These are phyloP conservation scores for Zea mays DNA, from an alignment of 176 grass and related monocot genomes.

Conservation along the genomic window DNA sequence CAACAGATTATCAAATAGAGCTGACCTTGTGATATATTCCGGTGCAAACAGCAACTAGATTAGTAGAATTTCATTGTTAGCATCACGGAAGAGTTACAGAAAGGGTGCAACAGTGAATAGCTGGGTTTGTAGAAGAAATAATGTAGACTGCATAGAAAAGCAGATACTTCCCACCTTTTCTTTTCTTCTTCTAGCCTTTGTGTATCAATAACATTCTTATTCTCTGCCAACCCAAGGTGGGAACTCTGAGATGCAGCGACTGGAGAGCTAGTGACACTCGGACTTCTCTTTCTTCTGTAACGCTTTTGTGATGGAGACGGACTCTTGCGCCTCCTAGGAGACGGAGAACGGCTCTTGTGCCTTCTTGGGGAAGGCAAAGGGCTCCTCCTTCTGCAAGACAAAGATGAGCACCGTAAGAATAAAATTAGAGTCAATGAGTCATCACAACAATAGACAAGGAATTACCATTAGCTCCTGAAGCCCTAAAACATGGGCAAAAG, in stretches of 20 bases:
- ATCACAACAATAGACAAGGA: conserved; percentile 34
- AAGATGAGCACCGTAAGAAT: conserved; percentile 32
- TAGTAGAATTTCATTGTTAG: conserved; percentile 29
- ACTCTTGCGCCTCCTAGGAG: conserved; percentile 58
- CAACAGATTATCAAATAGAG: conserved; percentile 31
- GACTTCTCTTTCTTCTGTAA: conserved; percentile 74
- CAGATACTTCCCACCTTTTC: conserved; percentile 82
- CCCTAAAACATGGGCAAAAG: conserved; percentile 41
- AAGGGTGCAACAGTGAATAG: conserved; percentile 14
- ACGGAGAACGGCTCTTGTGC: conserved; percentile 54
- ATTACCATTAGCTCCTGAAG: conserved; percentile 30
- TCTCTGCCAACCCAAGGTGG: conserved; percentile 44
- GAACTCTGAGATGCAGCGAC: conserved; percentile 48
- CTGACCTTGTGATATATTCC: conserved; percentile 38
- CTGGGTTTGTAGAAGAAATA: conserved; percentile 24
- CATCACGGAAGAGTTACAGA: neutral
- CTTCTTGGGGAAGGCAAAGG: conserved; percentile 70
- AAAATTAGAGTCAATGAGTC: conserved; percentile 24
- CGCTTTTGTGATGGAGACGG: conserved; percentile 55
- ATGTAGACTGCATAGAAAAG: conserved; percentile 37
- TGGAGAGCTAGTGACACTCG: conserved; percentile 52
- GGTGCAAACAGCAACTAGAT: conserved; percentile 39
- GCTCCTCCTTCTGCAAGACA: conserved; percentile 74
- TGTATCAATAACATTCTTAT: conserved; percentile 69
- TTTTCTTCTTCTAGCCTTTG: conserved; percentile 95